Conservation (phyloP, 2,329 filamentous ascomycete genomes). For the Colletotrichum australisinense region DNA sequence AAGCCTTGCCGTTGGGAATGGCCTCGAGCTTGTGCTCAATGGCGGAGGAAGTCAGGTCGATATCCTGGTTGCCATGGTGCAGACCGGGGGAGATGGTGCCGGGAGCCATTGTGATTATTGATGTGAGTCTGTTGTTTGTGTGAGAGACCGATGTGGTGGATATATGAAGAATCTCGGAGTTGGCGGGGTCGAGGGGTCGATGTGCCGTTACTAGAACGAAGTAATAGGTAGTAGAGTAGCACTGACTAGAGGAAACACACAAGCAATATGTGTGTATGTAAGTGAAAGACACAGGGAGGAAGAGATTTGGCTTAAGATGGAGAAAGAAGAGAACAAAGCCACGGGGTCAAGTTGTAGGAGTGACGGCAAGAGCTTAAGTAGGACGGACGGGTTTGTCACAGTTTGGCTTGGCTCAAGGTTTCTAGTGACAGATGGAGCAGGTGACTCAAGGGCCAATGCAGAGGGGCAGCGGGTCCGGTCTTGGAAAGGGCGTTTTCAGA, state of each 20-base stretch:
- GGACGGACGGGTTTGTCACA: constrained; percentile 26
- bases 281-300: constrained; percentile 3
- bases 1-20: constrained; percentile 38
- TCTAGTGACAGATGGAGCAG: constrained; percentile 36
- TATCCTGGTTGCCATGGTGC: constrained; percentile 60
- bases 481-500: constrained; percentile 31
- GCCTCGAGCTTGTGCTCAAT: constrained; percentile 61
- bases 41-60: constrained; percentile 64
- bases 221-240: not conserved
- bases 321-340: constrained; percentile 27
- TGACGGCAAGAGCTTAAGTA: constrained; percentile 34
- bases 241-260: not conserved
- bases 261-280: not conserved
- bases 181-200: not conserved
- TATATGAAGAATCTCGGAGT: constrained; percentile 21
- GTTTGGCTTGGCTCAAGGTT: constrained; percentile 22
- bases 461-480: constrained; percentile 32
- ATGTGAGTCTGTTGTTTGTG: not conserved
- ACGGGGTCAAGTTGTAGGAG: constrained; percentile 6
- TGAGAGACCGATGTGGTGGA: not conserved
- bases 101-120: constrained; percentile 40
- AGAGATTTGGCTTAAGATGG: constrained; percentile 24
- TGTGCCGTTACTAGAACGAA: not conserved
- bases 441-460: constrained; percentile 37
- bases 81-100: constrained; percentile 40